Evolutionary conservation across 345 rosid genomes (phyloP), one percentile per base, ranked within the genome.

Genomic region (Rubroshorea leprosula): DNA sequence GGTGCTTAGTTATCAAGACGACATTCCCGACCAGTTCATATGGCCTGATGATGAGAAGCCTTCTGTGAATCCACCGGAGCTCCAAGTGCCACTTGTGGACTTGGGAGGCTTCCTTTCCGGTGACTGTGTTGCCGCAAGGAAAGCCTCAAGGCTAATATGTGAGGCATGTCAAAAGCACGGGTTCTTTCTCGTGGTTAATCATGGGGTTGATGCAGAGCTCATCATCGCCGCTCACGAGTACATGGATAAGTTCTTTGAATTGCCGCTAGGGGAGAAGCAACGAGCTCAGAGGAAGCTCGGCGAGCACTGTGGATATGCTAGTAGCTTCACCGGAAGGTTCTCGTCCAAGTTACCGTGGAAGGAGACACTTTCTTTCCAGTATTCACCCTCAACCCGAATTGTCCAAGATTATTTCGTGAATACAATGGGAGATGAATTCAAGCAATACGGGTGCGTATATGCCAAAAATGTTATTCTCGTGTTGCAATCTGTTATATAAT

Each of bases 251-350:
- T 94, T 94, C 86, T 94, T 94, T 47, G 78, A 80, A 51, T 62
- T 94, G 70, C 83, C 94, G 12, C 87, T 90, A 12, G 27, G 59
- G 23, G 89, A 78, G 35, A 94, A 94, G 74, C 89, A 79, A 65
- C 76, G 57, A 64, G 90, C 90, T 61, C 86, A 77, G 73, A 87
- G 97, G 65, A 85, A 84, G 68, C 14, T 61, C 9, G 99, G 97
- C 1, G 97, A 87, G 77, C 78, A 72, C 61, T 81, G 87, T 57
- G 99, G 99, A 25, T 93, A 93, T 49, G 99, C 99, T 4, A 89
- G 97, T 66, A 93, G 97, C 70, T 93, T 93, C 83, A 93, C 99
- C 23, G 88, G 97, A 5, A 80, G 99, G 56, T 93, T 93, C 66
- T 76, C 87, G 43, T 78, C 87, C 29, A 89, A 87, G 69, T 91